phyloP scores from a whole-genome alignment of 129 eudicot species.

The Helianthus annuus region HanXRQr2.0-SUNRISE NC_035434.2:127385721-127386220 shows the following conservation, averaged over 20 bases:
- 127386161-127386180: conserved; percentile 53
- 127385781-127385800: background rate
- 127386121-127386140: conserved; percentile 52
- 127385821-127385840: conserved; percentile 23
- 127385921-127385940: background rate
- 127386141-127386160: conserved; percentile 39
- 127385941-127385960: background rate
- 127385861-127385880: background rate
- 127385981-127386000: background rate
- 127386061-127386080: too few species aligned
- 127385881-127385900: background rate
- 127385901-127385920: background rate
- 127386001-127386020: background rate
- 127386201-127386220: too few species aligned
- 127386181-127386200: too few species aligned
- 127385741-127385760: too few species aligned
- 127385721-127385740: too few species aligned
- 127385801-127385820: conserved; percentile 27
- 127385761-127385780: too few species aligned
- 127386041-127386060: background rate
- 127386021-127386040: conserved; percentile 7
- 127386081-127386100: conserved; percentile 61
- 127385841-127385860: conserved; percentile 17
- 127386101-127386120: conserved; percentile 72
- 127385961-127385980: background rate